Evolutionary conservation across 176 grass and related monocot species (phyloP), one percentile per base, ranked within the genome.

Genomic region (Aechmea fasciata): DNA sequence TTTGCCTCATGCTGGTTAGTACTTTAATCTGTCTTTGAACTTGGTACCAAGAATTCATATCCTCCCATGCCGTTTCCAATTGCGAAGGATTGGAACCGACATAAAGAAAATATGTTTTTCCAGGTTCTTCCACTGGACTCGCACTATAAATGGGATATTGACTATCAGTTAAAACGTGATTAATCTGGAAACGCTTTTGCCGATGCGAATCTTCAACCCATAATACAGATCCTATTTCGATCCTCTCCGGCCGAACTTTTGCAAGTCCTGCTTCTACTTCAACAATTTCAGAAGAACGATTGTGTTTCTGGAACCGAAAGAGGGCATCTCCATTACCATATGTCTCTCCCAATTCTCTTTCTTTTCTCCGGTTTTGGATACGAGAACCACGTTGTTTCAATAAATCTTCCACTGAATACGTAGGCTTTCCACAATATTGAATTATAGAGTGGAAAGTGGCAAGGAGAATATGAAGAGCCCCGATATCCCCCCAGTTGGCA

Each of bases 31-130:
- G 94, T 72, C 94, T 90, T 62, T 99, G 83, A 69, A 99, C 89
- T 67, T 90, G 94, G 74, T 90, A 99, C 94, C 89, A 93, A 41
- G 90, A 89, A 76, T 87, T 90, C 89, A 99, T 99, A 75, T 90
- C 89, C 79, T 93, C 89, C 89, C 89, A 92, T 83, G 89, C 94
- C 1, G 89, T 77, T 65, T 99, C 94, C 50, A 99, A 78, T 73
- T 93, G 86, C 79, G 94, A 93, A 77, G 87, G 87, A 52, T 78
- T 90, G 11, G 94, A 99, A 22, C 94, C 94, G 23, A 93, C 84
- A 82, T 87, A 83, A 10, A 99, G 25, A 79, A 99, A 75, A 84
- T 85, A 71, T 6, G 79, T 65, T 74, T 79, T 87, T 63, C 73
- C 84, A 20, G 84, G 54, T 17, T 99, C 94, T 71, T 87, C 86